Conservation (phyloP, 192 early-diverging fungal genomes). For the Globomyces pollinis-pini region DNA sequence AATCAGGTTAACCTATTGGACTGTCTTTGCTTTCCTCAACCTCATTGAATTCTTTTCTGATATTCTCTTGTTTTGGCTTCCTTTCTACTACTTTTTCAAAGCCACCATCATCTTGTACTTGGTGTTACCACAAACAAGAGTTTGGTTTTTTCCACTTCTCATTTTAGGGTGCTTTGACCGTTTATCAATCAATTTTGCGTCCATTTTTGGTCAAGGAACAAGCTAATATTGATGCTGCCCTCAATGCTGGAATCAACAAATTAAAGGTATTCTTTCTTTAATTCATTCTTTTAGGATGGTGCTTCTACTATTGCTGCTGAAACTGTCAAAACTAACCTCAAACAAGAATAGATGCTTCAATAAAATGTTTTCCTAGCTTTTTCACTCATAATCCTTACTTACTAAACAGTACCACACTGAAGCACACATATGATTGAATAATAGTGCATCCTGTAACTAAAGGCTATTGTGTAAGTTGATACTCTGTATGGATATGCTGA, state of each 20-base stretch:
- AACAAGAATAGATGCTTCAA: too few species aligned
- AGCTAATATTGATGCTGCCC: constrained; percentile 31
- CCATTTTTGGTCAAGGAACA: constrained; percentile 61
- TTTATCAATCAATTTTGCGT: constrained; percentile 69
- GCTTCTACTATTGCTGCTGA: too few species aligned
- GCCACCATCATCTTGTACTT: constrained; percentile 83
- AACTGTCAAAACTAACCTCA: too few species aligned
- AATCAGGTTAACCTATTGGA: constrained; percentile 74
- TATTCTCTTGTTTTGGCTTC: constrained; percentile 83
- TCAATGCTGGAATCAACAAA: constrained; percentile 33
- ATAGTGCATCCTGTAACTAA: too few species aligned
- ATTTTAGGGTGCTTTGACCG: constrained; percentile 70
- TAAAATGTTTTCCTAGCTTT: too few species aligned
- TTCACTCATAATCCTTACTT: too few species aligned
- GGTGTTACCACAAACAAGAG: constrained; percentile 59
- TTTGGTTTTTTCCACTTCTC: constrained; percentile 13
- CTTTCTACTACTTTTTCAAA: constrained; percentile 93
- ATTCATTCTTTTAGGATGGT: too few species aligned
- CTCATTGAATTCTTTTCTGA: constrained; percentile 88
- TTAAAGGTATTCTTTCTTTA: too few species aligned
- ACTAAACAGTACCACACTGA: too few species aligned
- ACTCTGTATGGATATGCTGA: too few species aligned
- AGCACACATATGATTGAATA: too few species aligned
- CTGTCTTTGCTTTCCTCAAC: constrained; percentile 83
- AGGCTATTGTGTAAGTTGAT: too few species aligned